Evolutionary conservation across 768 basidiomycete genomes (phyloP).

Genomic region (Tubosaeta sp.): DNA sequence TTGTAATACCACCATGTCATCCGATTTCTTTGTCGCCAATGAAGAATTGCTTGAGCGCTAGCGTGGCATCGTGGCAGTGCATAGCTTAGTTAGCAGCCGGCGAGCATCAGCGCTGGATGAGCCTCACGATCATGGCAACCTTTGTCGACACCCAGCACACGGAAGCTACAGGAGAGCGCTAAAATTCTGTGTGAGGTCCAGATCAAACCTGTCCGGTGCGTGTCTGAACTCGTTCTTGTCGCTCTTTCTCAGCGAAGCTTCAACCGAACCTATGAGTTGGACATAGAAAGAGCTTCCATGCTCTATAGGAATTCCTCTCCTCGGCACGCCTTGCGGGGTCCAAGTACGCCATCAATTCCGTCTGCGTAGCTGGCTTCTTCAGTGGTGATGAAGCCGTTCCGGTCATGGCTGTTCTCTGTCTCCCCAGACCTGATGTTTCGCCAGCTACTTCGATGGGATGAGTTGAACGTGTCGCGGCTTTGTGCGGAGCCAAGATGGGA

Average conservation of each 20-base stretch:
- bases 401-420: slow-evolving; percentile 31
- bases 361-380: slow-evolving; percentile 33
- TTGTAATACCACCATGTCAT: slow-evolving; percentile 9
- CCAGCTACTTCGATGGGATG: too few species aligned
- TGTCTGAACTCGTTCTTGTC: too few species aligned
- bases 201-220: not conserved
- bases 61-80: too few species aligned
- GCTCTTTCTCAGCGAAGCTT: too few species aligned
- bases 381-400: slow-evolving; percentile 34
- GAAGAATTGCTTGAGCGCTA: too few species aligned
- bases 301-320: slow-evolving; percentile 7
- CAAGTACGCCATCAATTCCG: slow-evolving; percentile 22
- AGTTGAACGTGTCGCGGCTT: slow-evolving; percentile 16
- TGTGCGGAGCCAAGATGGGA: slow-evolving; percentile 27
- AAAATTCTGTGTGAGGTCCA: not conserved
- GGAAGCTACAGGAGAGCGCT: too few species aligned
- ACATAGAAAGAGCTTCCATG: not conserved
- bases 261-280: too few species aligned
- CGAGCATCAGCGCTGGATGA: too few species aligned
- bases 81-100: too few species aligned
- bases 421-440: too few species aligned
- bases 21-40: not conserved
- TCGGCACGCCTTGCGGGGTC: slow-evolving; percentile 5
- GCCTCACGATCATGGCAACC: too few species aligned
- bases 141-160: too few species aligned